These are phyloP conservation scores for Silene latifolia DNA, from an alignment of 148 eudicot species.

Conservation along the genomic window DNA sequence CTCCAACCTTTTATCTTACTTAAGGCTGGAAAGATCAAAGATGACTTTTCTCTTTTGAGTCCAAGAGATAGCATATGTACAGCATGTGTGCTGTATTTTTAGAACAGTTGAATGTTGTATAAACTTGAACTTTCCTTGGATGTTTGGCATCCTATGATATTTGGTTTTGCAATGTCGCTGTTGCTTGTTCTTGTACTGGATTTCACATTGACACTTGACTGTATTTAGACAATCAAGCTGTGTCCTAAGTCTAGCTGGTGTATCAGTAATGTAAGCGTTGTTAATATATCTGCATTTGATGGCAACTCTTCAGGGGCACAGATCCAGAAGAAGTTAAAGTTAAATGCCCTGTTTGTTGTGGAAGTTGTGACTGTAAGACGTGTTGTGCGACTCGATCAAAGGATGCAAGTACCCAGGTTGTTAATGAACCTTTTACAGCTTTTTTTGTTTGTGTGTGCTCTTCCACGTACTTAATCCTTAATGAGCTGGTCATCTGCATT, in stretches of 20 bases:
- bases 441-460: neutral
- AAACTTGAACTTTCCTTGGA: neutral
- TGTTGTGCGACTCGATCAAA: slow-evolving; percentile 44
- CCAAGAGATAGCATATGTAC: neutral
- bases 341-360: slow-evolving; percentile 72
- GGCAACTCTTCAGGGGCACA: slow-evolving; percentile 36
- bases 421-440: neutral
- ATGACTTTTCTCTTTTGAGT: neutral
- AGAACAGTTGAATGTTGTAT: neutral
- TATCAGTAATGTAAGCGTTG: neutral
- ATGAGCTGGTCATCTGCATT: neutral
- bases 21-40: neutral
- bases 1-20: neutral
- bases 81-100: neutral
- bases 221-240: neutral
- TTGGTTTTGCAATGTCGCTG: neutral
- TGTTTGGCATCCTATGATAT: slow-evolving; percentile 9
- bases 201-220: neutral
- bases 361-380: slow-evolving; percentile 64
- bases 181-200: neutral
- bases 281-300: slow-evolving; percentile 13
- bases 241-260: neutral
- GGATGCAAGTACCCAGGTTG: slow-evolving; percentile 48
- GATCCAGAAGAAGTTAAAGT: slow-evolving; percentile 50
- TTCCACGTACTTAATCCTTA: neutral